Base-by-base conservation (phyloP, 192 early-diverging fungal genomes). In the Coemansia sp. region DNA sequence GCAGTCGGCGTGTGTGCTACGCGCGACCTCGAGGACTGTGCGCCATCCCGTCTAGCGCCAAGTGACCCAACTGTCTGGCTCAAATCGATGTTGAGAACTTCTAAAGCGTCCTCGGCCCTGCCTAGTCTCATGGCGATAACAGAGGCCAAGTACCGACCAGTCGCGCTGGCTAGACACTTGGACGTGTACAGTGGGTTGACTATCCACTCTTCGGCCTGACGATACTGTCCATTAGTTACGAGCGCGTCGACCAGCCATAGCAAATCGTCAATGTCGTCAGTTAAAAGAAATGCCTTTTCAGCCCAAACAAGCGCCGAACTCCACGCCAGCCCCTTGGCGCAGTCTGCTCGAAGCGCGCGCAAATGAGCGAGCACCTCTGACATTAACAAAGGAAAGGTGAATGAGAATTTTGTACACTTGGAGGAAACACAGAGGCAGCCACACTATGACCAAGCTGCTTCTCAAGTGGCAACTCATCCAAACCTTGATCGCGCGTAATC, bases 201-300 rank as follows among this genome's bases (percentile, higher is more conserved):
- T 12, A 82, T 53, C 61, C 75, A 76, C 33, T 82, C 79, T 31
- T 82, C 79, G 0, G 79, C 75, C 33, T 82, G 79, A 1, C 79
- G 58, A 33, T 76, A 82, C 64, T 82, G 79, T 1, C 79, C 75
- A 31, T 82, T 82, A 9, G 79, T 77, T 36, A 82, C 79, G 12
- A 82, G 62, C 8, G 79, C 79, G 37, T 82, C 75, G 14, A 65
- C 71, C 10, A 82, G 62, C 79, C 79, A 82, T 1, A 82, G 62
- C 34, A 82, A 33, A 28, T 82, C 79, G 13, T 75, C 73, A 5
- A 57, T 62, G 37, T 59, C 64, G 41, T 50, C 68, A 0, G 79
- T 70, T 16, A 82, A 36, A 12, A 82, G 37, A 26, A 76, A 52
- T 3, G 68, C 61, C 62, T 82, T 82, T 33, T 82, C 79, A 2